Evolutionary conservation across 116 monocot genomes (phyloP), one percentile per base, ranked within the genome.

Genomic region (Papilionanthe hybrid): DNA sequence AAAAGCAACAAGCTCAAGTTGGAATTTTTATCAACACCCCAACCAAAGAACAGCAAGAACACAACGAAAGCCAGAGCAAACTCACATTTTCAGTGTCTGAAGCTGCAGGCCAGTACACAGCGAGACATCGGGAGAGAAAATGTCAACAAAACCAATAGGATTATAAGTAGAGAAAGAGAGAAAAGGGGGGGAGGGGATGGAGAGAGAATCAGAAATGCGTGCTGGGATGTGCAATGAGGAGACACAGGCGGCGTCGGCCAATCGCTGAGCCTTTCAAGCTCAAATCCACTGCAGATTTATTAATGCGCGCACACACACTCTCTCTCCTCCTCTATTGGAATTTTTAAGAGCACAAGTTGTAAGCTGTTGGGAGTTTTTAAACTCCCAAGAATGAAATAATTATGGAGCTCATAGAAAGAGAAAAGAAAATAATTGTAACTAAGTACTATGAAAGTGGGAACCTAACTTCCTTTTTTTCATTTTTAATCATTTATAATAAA

Each of bases 41-140:
- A 37, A 18, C 37, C 30, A 32, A 71, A 32, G 4, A 71, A 5
- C 1, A 43, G 44, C 22, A 22, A 22, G 28, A 18, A 5, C 4
- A 7, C 73, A 72, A 43, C 18, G 20, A 18, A 9, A 1, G 2
- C 42, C 18, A n/a, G 1, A 73, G 43, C 44, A 6, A 73, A 44
- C 73, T 43, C 73, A 44, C 73, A 42, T 73, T 73, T n/a, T n/a
- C 73, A 73, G 73, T 29, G 44, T 20, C 42, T 15, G 43, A 42
- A 7, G 73, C 43, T 43, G 73, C 73, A 73, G 43, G 1, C n/a
- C 43, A 73, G 42, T n/a, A 45, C 44, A 5, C 5, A 44, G 13
- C 4, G 44, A n/a, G 44, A 19, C 73, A 73, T 44, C 43, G 22
- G 73, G 0, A 1, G 1, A 37, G 2, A 43, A 41, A 18, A 5